These are phyloP conservation scores for Punctularia strigosozonata DNA, from an alignment of 768 basidiomycete genomes.

Conservation along the genomic window DNA sequence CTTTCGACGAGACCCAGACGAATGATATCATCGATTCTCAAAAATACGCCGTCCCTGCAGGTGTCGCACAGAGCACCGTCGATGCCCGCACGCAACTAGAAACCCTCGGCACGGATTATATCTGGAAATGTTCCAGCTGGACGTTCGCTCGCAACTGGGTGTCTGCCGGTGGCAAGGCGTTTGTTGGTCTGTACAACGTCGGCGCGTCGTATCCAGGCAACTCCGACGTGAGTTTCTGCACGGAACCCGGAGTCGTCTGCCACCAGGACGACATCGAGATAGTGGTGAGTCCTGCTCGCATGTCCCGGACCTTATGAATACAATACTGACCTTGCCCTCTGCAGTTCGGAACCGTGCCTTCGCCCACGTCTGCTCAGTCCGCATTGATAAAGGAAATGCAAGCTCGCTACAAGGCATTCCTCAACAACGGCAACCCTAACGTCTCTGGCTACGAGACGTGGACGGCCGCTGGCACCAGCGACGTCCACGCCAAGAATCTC, in stretches of 20 bases:
- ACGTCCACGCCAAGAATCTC: constrained; percentile 47
- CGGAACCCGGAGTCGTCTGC: constrained; percentile 45
- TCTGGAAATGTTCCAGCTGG: constrained; percentile 64
- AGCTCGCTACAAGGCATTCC: constrained; percentile 55
- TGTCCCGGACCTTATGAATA: constrained; percentile 1
- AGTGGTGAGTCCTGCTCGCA: constrained; percentile 35
- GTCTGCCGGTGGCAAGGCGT: constrained; percentile 51
- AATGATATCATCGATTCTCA: constrained; percentile 28
- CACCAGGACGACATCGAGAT: constrained; percentile 79
- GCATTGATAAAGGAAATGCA: constrained; percentile 57
- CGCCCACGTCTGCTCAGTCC: constrained; percentile 42
- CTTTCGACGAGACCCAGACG: constrained; percentile 38
- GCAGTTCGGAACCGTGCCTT: constrained; percentile 42
- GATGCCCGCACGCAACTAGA: constrained; percentile 50
- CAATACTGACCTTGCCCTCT: constrained; percentile 4
- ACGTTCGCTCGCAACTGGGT: constrained; percentile 61
- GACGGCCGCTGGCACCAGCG: constrained; percentile 35
- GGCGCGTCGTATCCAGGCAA: constrained; percentile 70
- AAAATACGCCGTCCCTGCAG: constrained; percentile 28
- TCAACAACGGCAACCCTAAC: constrained; percentile 53
- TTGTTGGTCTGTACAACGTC: constrained; percentile 49
- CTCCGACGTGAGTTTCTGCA: constrained; percentile 42
- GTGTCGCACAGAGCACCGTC: constrained; percentile 13
- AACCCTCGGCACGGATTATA: constrained; percentile 50
- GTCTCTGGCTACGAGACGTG: constrained; percentile 34